A percentile compares a stretch with the other conserved stretches of the same genome.
phyloP scores from a whole-genome alignment of 768 basidiomycete species.

The Pleurotus platypus region DNA sequence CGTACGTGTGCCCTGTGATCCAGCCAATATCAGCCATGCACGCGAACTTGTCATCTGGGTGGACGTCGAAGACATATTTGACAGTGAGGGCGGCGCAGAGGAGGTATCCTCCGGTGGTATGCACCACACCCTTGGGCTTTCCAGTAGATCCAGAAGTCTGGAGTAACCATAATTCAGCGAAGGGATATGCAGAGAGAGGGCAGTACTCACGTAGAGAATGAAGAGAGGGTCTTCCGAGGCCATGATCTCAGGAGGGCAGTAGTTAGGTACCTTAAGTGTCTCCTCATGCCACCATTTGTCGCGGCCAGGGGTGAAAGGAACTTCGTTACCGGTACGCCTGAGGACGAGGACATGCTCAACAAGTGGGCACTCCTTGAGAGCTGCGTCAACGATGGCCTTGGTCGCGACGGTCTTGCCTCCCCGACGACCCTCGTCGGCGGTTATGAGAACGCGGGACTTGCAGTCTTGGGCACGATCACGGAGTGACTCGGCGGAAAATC shows the following conservation, averaged over 20 bases:
- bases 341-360: constrained; percentile 93
- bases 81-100: constrained; percentile 89
- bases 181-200: neutral
- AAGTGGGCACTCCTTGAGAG: constrained; percentile 75
- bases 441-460: constrained; percentile 86
- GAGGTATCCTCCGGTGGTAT: constrained; percentile 86
- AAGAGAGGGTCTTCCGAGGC: constrained; percentile 94
- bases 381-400: constrained; percentile 90
- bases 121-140: constrained; percentile 96
- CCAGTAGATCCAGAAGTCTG: constrained; percentile 94
- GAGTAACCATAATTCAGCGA: neutral
- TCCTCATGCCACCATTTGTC: constrained; percentile 99
- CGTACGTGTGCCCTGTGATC: constrained; percentile 93
- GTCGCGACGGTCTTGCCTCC: constrained; percentile 96
- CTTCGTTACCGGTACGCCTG: constrained; percentile 77
- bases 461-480: constrained; percentile 92
- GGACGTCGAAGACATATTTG: constrained; percentile 97
- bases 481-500: constrained; percentile 92
- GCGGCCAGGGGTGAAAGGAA: constrained; percentile 78
- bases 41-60: constrained; percentile 90
- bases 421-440: constrained; percentile 89
- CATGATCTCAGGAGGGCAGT: constrained; percentile 89
- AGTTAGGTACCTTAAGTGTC: constrained; percentile 74
- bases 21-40: constrained; percentile 99
- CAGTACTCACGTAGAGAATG: constrained; percentile 86